A percentile compares a stretch with the other conserved stretches of the same genome.
These are phyloP conservation scores for Microcyclosporella mali DNA, from an alignment of 2,329 filamentous ascomycete species.

Conservation along the genomic window DNA sequence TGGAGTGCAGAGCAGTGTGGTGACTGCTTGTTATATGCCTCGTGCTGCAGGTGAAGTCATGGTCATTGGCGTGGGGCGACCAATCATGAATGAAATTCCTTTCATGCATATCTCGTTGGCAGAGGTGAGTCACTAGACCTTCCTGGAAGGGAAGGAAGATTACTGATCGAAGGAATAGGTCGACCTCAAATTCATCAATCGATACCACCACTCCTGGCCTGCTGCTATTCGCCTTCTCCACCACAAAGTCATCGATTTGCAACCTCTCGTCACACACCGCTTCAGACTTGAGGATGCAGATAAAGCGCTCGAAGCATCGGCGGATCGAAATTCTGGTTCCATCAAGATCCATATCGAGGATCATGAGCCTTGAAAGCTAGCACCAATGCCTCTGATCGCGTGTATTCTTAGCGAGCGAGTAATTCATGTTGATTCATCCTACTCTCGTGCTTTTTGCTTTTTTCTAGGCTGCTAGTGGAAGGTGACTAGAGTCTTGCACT, in stretches of 20 bases:
- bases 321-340: conserved; percentile 48
- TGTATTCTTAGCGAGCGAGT: too few species aligned
- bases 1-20: conserved; percentile 31
- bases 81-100: conserved; percentile 31
- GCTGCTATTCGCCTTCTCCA: conserved; percentile 56
- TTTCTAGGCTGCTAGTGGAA: too few species aligned
- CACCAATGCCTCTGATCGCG: too few species aligned
- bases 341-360: conserved; percentile 59
- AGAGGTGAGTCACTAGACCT: conserved; percentile 10
- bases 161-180: conserved; percentile 29
- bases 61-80: conserved; percentile 33
- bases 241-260: conserved; percentile 56
- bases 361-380: conserved; percentile 7
- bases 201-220: conserved; percentile 65
- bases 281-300: conserved; percentile 57
- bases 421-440: too few species aligned
- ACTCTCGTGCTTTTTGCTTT: too few species aligned
- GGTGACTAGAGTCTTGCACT: too few species aligned
- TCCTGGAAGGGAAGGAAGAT: neutral
- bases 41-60: conserved; percentile 28
- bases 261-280: conserved; percentile 56
- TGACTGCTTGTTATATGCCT: conserved; percentile 24
- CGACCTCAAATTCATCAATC: conserved; percentile 63
- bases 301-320: conserved; percentile 51
- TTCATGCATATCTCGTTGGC: conserved; percentile 34